Base-by-base conservation (phyloP, 768 basidiomycete genomes). In the Lentinula detonsa region DNA sequence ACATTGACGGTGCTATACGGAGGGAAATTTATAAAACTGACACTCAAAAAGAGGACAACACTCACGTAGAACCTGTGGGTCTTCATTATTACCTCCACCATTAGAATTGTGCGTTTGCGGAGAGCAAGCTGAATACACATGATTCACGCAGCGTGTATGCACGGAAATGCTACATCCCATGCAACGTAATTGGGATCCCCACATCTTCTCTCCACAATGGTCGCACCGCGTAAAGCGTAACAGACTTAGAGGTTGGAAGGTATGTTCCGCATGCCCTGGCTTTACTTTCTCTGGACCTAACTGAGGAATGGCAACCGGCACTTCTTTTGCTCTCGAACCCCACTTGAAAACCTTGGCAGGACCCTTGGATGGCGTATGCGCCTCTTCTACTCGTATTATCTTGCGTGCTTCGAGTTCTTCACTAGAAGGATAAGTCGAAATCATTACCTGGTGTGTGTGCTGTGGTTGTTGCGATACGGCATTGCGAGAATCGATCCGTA, bases 201-300 rank as follows among this genome's bases (percentile, higher is more conserved):
- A 99, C 87, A 98, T 87, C 78, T 98, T 99, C 70, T 98, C 97
- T 37, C 87, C 88, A 70, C 97, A 99, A 59, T 95, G 89, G 67
- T 98, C 97, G 70, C 97, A 99, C 45, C 92, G 83, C 33, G 92
- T 88, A 61, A 97, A 91, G 40, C 95, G 85, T 61, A 98, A 77
- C 33, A 95, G 84, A 67, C 87, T 96, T 64, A 92, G 77, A 64
- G 91, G 93, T 69, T 93, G 91, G 80, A 98, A 98, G 63, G 81
- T 82, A 71, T 99, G 97, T 60, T 91, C 87, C 39, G 80, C 65
- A 67, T 70, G 72, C 18, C 72, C 70, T 13, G 15, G 7, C 64
- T 76, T 82, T 60, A 75, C 73, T 62, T 68, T 77, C 61, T 72
- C 71, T 55, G 72, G 73, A 33, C 76, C 78, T 0, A 70, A 62